Base-by-base conservation (phyloP, 371 early-diverging fungal species). In the Blakeslea trispora region DNA sequence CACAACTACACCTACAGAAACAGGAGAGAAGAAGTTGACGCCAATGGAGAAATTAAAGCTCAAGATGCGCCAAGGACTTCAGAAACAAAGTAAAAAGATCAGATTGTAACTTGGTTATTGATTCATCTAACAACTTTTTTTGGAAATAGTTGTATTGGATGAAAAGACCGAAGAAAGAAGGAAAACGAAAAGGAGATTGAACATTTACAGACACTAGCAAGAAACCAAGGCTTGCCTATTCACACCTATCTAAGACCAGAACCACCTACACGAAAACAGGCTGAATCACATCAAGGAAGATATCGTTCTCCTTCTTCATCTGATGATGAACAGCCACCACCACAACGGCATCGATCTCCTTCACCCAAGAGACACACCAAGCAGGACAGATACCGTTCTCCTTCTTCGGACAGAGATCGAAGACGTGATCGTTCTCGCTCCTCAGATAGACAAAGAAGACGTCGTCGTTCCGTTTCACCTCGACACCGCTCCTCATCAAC, bases 11-110 rank as follows among this genome's bases (percentile, higher is more conserved):
- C 37, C 49, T 23, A 11, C 39, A n/a, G 21, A 28, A 28, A 28
- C 47, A 15, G 56, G 39, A 7, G 64, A 61, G 40, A 75, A 69
- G 48, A 75, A 75, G 41, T 45, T 79, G 41, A 75, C 74, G n/a
- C 79, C 79, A 1, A 75, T 79, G 79, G 79, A 79, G 34, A 76
- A 74, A 55, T 57, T 79, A 9, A 72, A 72, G 39, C 40, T 76
- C 31, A 79, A 71, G 43, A 76, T 79, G 79, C 64, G 77, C 44
- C 69, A 63, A 47, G 76, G 76, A n/a, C 50, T 79, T 32, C 72
- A 74, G 53, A 74, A 72, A 52, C 71, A 69, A 59, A 79, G 76
- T 79, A 64, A 7, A 28, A 5, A 28, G 15, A 21, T 32, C 0
- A 5, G 43, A 23, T 22, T 24, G 17, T 19, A 44, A 14, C 11